Conservation (phyloP, 73 alveolate genomes). For the Paramecium primaurelia region DNA sequence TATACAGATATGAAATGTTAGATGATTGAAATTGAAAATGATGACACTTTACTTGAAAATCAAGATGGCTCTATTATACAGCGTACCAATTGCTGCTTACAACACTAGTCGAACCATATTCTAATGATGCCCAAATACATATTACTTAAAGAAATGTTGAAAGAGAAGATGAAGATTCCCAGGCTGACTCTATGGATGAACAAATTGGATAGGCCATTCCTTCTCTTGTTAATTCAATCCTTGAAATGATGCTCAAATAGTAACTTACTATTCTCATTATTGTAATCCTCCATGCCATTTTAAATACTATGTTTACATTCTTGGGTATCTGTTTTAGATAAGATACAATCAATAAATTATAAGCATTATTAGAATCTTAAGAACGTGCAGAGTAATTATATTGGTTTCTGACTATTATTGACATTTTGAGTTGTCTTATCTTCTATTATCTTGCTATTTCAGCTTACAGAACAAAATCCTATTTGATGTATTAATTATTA, state of each 20-base stretch:
- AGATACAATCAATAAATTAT: conserved; percentile 7
- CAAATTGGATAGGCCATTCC: not conserved
- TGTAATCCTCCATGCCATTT: not conserved
- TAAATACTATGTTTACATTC: not conserved
- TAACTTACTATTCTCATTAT: not conserved
- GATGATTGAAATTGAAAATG: not conserved
- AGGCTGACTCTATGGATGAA: not conserved
- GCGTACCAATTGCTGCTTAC: not conserved
- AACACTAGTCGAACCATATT: conserved; percentile 2
- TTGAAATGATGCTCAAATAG: conserved; percentile 29
- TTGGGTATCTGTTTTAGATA: conserved; percentile 11
- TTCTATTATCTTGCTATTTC: too few relatives aligned
- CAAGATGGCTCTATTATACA: not conserved
- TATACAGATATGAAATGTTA: not conserved
- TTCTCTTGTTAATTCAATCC: not conserved
- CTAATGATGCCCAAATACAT: not conserved
- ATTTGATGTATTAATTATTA: not conserved
- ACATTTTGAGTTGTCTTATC: too few relatives aligned
- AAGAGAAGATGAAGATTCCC: not conserved
- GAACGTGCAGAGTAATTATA: too few relatives aligned
- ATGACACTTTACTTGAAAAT: not conserved
- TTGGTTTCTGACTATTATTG: too few relatives aligned
- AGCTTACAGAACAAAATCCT: not conserved
- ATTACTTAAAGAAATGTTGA: not conserved
- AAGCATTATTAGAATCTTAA: not conserved